These are phyloP conservation scores for Sungouiella thailandica DNA, from an alignment of 805 yeast genomes.

Conservation along the genomic window DNA sequence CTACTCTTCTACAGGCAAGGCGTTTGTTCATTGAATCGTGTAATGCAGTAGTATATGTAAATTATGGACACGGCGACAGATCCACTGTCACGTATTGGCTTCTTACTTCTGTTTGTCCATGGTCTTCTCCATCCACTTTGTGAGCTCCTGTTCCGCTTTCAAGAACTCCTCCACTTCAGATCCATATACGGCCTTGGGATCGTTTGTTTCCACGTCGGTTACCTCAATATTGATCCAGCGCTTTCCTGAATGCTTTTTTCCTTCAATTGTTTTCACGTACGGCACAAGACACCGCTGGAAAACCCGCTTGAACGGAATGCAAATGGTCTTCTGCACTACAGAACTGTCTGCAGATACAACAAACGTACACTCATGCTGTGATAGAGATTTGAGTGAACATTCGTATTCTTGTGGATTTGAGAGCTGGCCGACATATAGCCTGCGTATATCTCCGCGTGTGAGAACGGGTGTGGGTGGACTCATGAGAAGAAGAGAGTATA, in stretches of 20 bases:
- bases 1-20: too few species aligned
- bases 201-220: slow-evolving; percentile 32
- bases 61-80: too few species aligned
- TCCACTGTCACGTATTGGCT: too few species aligned
- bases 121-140: slow-evolving; percentile 26
- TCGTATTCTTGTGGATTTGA: slow-evolving; percentile 26
- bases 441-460: slow-evolving; percentile 23
- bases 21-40: too few species aligned
- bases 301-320: slow-evolving; percentile 39
- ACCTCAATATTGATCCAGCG: slow-evolving; percentile 38
- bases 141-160: slow-evolving; percentile 34
- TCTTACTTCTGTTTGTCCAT: background rate
- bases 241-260: slow-evolving; percentile 20
- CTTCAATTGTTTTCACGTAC: slow-evolving; percentile 16
- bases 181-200: slow-evolving; percentile 15
- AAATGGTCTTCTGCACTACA: slow-evolving; percentile 31
- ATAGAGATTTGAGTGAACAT: slow-evolving; percentile 30
- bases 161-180: slow-evolving; percentile 29
- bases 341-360: slow-evolving; percentile 18
- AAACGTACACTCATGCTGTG: slow-evolving; percentile 42
- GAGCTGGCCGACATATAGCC: slow-evolving; percentile 22
- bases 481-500: slow-evolving; percentile 18
- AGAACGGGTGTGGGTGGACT: slow-evolving; percentile 43
- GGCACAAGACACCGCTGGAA: slow-evolving; percentile 37
- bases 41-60: too few species aligned